These are phyloP conservation scores for Suillus americanus DNA, from an alignment of 768 basidiomycete genomes.

Conservation along the genomic window DNA sequence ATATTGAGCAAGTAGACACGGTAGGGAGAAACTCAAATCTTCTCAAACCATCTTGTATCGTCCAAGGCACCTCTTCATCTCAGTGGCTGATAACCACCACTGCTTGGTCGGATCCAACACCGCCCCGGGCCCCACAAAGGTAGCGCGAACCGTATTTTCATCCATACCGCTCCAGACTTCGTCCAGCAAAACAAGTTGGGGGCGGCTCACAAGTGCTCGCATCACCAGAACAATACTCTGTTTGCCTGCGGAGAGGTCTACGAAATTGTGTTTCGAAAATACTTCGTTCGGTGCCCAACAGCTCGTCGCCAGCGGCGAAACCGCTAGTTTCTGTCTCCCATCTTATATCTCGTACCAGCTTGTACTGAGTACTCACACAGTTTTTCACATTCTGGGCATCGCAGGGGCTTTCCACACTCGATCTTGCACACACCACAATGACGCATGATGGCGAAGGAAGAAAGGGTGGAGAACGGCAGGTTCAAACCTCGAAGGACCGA, in stretches of 20 bases:
- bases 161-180: slow-evolving; percentile 96
- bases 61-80: slow-evolving; percentile 91
- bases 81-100: slow-evolving; percentile 89
- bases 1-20: no score
- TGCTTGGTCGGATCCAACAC: slow-evolving; percentile 59
- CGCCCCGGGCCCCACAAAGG: slow-evolving; percentile 54
- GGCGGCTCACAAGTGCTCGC: slow-evolving; percentile 77
- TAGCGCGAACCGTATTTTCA: slow-evolving; percentile 69
- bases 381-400: slow-evolving; percentile 21
- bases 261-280: slow-evolving; percentile 57
- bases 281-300: slow-evolving; percentile 26
- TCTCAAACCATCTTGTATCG: slow-evolving; percentile 49
- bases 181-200: slow-evolving; percentile 80
- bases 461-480: neutral
- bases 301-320: neutral
- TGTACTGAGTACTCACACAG: slow-evolving; percentile 17
- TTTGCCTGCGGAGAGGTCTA: slow-evolving; percentile 65
- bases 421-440: slow-evolving; percentile 14
- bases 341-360: neutral
- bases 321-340: slow-evolving; percentile 37
- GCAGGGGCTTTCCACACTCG: slow-evolving; percentile 15
- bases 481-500: neutral
- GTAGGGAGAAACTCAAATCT: no score
- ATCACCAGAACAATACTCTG: slow-evolving; percentile 83
- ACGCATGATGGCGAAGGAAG: neutral